Evolutionary conservation across 2,329 filamentous ascomycete species (phyloP), one percentile per base, ranked within the genome.

Genomic region (Triangularia verruculosa): DNA sequence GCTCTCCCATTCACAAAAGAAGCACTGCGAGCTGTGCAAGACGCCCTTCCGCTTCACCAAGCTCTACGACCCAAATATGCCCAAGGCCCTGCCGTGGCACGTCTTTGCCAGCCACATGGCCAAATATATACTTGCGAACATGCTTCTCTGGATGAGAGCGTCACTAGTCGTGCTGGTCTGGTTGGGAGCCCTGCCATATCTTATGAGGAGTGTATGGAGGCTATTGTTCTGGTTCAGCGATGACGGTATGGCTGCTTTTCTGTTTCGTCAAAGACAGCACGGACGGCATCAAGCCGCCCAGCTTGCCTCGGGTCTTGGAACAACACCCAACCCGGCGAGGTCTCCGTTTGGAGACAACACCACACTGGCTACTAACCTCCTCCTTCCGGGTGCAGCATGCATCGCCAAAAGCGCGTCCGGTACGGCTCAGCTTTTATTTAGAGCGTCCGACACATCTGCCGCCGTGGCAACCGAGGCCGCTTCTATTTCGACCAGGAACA

Each of bases 11-110:
- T 98, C 95, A 1, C 93, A 99, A 76, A 99, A 99, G 85, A 98
- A 98, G 77, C 91, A 99, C 81, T 99, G 96, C 82, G 95, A 99
- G 80, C 88, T 99, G 34, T 99, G 95, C 87, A 99, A 99, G 80
- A 99, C 95, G 2, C 89, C 93, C 0, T 99, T 98, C 74, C 91
- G 93, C 65, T 99, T 99, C 80, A 99, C 95, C 60, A 99, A 99
- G 78, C 86, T 99, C 43, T 99, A 99, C 79, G 89, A 93, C 66
- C 92, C 93, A 3, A 86, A 93, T 73, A 99, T 99, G 95, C 96
- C 95, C 1, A 85, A 86, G 67, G 87, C 86, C 12, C 83, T 99
- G 13, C 95, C 96, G 0, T 83, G 89, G 47, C 84, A 89, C 56
- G 82, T 99, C 66, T 97, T 99, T 72, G 69, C 93, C 62, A 88